These are phyloP conservation scores for Akanthomyces lecanii DNA, from an alignment of 2,329 filamentous ascomycete genomes.

Conservation along the genomic window DNA sequence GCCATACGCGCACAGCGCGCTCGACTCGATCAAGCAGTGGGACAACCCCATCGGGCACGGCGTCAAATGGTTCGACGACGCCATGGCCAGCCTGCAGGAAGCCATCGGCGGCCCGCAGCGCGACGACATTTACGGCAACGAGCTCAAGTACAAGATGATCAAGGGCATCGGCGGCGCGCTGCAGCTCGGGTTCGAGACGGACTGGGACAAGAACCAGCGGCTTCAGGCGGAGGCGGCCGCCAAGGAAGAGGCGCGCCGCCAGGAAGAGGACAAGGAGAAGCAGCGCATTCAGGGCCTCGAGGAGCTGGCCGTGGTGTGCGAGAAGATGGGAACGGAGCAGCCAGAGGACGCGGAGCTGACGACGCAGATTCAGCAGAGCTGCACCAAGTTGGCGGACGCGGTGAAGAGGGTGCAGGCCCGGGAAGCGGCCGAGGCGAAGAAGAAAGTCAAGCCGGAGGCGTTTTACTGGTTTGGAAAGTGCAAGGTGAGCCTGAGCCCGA, in stretches of 20 bases:
- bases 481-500: not conserved
- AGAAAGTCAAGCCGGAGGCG: not conserved
- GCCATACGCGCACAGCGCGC: not conserved
- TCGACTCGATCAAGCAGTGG: not conserved
- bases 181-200: not conserved
- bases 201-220: not conserved
- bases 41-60: constrained; percentile 7
- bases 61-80: constrained; percentile 7
- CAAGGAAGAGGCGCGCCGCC: not conserved
- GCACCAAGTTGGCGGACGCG: not conserved
- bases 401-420: not conserved
- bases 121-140: constrained; percentile 5
- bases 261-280: not conserved
- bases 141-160: constrained; percentile 1
- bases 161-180: not conserved
- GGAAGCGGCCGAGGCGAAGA: not conserved
- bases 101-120: constrained; percentile 10
- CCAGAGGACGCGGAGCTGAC: not conserved
- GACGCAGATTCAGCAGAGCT: not conserved
- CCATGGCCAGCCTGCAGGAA: constrained; percentile 8
- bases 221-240: not conserved
- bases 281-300: not conserved
- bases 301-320: not conserved
- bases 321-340: not conserved
- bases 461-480: not conserved